Conservation (phyloP, 768 basidiomycete species). For the Albatrellus ellisii region DNA sequence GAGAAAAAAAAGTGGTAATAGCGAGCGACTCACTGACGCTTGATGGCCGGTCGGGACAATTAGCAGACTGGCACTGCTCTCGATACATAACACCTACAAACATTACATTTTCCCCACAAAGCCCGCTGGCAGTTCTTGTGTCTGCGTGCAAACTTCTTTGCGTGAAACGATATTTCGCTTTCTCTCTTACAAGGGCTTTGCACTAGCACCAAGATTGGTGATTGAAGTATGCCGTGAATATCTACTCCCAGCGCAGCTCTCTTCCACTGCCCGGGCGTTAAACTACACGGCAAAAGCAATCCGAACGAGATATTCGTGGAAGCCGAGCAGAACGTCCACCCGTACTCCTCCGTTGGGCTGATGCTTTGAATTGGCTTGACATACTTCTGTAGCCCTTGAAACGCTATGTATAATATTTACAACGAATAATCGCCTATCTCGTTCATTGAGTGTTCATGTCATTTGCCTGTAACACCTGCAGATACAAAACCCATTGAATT, state of each 20-base stretch:
- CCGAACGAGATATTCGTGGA: conserved; percentile 19
- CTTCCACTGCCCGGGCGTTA: conserved; percentile 45
- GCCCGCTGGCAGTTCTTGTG: background rate
- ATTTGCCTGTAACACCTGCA: no score
- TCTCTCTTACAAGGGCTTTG: background rate
- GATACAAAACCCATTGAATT: no score
- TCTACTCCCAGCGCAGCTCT: conserved; percentile 41
- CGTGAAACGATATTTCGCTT: background rate
- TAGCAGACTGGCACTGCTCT: background rate
- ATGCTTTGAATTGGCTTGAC: conserved; percentile 30
- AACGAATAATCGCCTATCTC: no score
- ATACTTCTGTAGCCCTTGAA: conserved; percentile 4
- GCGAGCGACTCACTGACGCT: conserved; percentile 1
- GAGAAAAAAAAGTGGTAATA: background rate
- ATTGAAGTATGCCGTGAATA: conserved; percentile 33
- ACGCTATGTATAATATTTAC: conserved; percentile 2
- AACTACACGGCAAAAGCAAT: conserved; percentile 63
- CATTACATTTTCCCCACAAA: background rate
- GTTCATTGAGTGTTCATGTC: no score
- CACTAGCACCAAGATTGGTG: background rate
- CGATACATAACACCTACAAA: background rate
- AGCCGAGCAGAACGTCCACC: conserved; percentile 44
- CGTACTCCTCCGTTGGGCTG: conserved; percentile 22
- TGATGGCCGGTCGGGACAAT: background rate
- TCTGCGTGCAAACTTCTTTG: background rate